Base-by-base conservation (phyloP, 306 rosid species). In the Prunus dulcis region DNA sequence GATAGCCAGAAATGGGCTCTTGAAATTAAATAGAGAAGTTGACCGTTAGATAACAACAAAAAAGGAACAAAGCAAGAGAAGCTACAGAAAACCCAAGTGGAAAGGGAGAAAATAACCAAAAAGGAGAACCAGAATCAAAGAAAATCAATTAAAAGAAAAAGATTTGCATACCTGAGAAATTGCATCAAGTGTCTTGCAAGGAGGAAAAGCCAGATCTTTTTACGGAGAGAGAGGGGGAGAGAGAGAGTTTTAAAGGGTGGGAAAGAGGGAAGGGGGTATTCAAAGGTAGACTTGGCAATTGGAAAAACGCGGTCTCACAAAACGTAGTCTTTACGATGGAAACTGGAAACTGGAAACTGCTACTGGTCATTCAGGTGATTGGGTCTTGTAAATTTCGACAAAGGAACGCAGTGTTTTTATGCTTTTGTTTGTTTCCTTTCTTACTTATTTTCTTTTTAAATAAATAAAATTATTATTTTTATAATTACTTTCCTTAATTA, bases 81-180 rank as follows among this genome's bases (percentile, higher is more conserved):
- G 20, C 22, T 57, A 15, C 25, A 23, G 23, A 61, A 47, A 84
- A 70, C 61, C 78, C 81, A 64, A 76, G 76, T 80, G 81, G 64
- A 64, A 56, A 62, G 46, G 22, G 34, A 41, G 68, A 55, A 41
- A 76, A 53, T 20, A 64, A 78, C 23, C 32, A 79, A 71, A 55
- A 83, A 80, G 81, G 86, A 82, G 78, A 76, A 43, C 53, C 47
- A 61, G 67, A 88, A 75, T 46, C 67, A 14, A 82, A 23, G 61
- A 20, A 57, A 61, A 75, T 81, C 34, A 25, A 80, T 63, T 20
- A 67, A 58, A 64, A n/a, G 27, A 72, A 38, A 58, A 15, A 55
- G 58, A 81, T 53, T 57, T 61, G 51, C 80, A 81, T 82, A 93
- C 97, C 97, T 77, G 87, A 56, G 72, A 78, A 62, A 66, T 55